A percentile compares a stretch with the other conserved stretches of the same genome.
phyloP scores from a whole-genome alignment of 768 basidiomycete species.

The Lentinula lateritia region DNA sequence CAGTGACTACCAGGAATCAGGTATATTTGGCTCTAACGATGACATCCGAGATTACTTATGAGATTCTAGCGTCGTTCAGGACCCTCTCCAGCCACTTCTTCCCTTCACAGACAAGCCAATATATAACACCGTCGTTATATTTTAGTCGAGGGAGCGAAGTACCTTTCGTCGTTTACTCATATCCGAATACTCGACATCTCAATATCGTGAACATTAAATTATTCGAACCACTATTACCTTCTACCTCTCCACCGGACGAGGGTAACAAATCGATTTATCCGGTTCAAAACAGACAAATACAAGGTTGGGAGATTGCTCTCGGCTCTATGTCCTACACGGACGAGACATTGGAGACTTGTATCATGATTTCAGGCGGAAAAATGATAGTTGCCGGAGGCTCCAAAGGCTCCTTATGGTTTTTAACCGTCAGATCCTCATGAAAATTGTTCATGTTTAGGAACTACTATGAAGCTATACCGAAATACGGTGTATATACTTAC shows the following conservation, averaged over 20 bases:
- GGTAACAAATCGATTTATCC: constrained; percentile 13
- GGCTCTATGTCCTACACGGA: constrained; percentile 11
- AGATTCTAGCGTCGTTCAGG: constrained; percentile 58
- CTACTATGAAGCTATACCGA: too few species aligned
- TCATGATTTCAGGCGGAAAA: constrained; percentile 37
- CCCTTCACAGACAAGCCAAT: constrained; percentile 28
- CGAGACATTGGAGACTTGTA: constrained; percentile 31
- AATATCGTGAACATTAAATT: constrained; percentile 41
- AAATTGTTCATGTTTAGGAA: background rate
- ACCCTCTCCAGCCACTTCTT: constrained; percentile 47
- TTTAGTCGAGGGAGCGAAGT: constrained; percentile 41
- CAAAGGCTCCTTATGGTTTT: constrained; percentile 14
- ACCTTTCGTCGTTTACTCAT: constrained; percentile 43
- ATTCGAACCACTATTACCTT: constrained; percentile 31
- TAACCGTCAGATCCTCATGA: background rate
- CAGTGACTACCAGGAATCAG: constrained; percentile 77
- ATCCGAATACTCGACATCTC: constrained; percentile 33
- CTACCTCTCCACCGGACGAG: constrained; percentile 20
- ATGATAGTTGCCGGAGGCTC: constrained; percentile 35
- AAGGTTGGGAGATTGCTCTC: background rate
- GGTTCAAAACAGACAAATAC: constrained; percentile 22
- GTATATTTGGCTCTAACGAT: constrained; percentile 33
- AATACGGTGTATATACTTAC: too few species aligned
- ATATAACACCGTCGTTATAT: constrained; percentile 29
- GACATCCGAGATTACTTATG: background rate